phyloP scores from a whole-genome alignment of 1,284 basidiomycete species.

The Chalciporus sp. region DNA sequence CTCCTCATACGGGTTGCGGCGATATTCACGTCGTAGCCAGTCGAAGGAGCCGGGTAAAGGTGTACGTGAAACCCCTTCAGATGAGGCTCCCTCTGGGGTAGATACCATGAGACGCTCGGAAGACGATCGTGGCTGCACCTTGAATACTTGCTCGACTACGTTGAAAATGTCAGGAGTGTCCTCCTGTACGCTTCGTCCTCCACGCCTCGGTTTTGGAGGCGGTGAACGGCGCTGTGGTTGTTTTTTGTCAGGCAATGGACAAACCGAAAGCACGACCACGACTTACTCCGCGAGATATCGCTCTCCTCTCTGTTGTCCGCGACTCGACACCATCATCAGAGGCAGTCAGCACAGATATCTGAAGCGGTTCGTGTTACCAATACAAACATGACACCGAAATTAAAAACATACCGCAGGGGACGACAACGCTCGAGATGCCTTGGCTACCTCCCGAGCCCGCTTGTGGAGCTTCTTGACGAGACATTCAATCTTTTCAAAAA shows the following conservation, averaged over 20 bases:
- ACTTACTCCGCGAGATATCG: neutral
- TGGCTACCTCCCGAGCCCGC: neutral
- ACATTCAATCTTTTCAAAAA: neutral
- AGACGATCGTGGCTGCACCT: neutral
- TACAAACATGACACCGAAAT: neutral
- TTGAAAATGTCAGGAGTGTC: conserved; percentile 7
- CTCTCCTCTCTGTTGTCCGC: neutral
- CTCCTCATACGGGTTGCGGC: neutral
- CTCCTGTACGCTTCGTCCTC: conserved; percentile 1
- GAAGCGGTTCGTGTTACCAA: neutral
- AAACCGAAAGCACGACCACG: neutral
- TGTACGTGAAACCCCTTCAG: neutral
- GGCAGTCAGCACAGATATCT: conserved; percentile 1
- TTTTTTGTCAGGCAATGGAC: neutral
- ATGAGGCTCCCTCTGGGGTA: conserved; percentile 11
- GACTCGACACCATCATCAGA: neutral
- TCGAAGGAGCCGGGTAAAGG: neutral
- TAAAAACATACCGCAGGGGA: neutral
- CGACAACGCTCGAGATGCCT: neutral
- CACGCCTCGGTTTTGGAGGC: neutral
- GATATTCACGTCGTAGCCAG: neutral
- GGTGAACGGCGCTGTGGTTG: neutral
- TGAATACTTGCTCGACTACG: conserved; percentile 10
- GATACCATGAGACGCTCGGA: neutral
- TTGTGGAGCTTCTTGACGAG: conserved; percentile 9